phyloP scores from a whole-genome alignment of 2,329 filamentous ascomycete genomes.

The Clonostachys rosea region DNA sequence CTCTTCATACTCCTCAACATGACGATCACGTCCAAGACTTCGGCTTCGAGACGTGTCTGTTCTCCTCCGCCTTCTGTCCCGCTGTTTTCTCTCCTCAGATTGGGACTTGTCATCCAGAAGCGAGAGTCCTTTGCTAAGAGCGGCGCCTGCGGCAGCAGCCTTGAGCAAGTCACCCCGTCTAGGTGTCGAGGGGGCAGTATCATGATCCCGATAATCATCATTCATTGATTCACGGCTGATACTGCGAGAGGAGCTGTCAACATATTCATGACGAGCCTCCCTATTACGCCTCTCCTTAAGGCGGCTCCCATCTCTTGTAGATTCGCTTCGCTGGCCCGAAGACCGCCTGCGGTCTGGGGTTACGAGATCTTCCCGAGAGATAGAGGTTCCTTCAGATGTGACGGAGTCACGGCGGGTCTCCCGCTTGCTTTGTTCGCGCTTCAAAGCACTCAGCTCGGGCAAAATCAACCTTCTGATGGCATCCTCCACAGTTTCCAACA shows the following conservation, averaged over 20 bases:
- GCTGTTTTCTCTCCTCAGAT: constrained; percentile 44
- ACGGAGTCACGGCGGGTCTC: constrained; percentile 65
- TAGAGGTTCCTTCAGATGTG: constrained; percentile 49
- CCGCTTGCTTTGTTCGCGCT: constrained; percentile 80
- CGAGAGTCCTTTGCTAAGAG: constrained; percentile 23
- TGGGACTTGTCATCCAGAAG: constrained; percentile 32
- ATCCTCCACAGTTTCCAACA: constrained; percentile 89
- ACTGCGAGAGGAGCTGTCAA: constrained; percentile 41
- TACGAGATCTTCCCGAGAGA: constrained; percentile 51
- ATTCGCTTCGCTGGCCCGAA: constrained; percentile 46
- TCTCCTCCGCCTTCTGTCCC: constrained; percentile 45
- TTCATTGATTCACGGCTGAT: constrained; percentile 41
- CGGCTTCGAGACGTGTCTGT: constrained; percentile 41
- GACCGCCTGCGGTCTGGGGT: constrained; percentile 55
- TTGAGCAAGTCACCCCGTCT: constrained; percentile 35
- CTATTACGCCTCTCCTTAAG: constrained; percentile 38
- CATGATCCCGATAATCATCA: constrained; percentile 21
- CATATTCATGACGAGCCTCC: constrained; percentile 51
- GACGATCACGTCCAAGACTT: constrained; percentile 37
- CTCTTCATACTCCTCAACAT: constrained; percentile 46
- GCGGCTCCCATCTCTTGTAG: constrained; percentile 46
- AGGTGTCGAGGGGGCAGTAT: constrained; percentile 37
- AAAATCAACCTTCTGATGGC: constrained; percentile 86
- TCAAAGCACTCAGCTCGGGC: constrained; percentile 86
- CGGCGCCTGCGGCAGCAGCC: constrained; percentile 38